A percentile compares a stretch with the other conserved stretches of the same genome.
Conservation (phyloP, 352 stramenopile genomes). For the Globisporangium cylindrosporum region DNA sequence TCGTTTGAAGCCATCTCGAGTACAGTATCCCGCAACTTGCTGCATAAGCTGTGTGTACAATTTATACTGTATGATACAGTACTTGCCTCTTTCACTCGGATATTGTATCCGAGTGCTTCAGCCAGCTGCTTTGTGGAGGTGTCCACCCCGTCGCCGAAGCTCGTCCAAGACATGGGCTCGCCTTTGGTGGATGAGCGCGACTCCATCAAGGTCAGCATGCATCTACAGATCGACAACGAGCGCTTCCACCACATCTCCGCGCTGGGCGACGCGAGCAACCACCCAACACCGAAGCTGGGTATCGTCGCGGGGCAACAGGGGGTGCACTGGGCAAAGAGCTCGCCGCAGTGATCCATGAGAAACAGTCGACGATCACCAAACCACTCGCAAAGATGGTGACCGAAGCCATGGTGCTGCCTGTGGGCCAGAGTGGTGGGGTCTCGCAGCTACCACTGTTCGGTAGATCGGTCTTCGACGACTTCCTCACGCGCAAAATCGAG, state of each 20-base stretch:
- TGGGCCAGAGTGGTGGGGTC: neutral
- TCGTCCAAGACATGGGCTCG: neutral
- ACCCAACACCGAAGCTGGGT: neutral
- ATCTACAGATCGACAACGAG: neutral
- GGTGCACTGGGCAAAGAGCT: neutral
- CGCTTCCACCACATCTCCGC: neutral
- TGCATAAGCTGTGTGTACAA: no score
- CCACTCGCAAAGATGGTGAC: neutral
- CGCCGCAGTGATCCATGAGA: neutral
- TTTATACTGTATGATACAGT: no score
- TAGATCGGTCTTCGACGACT: neutral
- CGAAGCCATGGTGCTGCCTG: neutral
- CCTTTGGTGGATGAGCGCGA: neutral
- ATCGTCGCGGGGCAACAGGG: neutral
- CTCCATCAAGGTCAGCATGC: neutral
- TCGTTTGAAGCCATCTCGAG: neutral
- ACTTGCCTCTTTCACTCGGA: no score
- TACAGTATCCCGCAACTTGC: neutral
- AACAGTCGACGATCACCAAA: neutral
- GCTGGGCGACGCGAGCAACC: neutral
- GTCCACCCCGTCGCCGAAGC: neutral
- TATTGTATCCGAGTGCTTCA: no score
- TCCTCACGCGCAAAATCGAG: slow-evolving; percentile 1
- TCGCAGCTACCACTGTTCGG: neutral
- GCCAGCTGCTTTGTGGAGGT: neutral